Conservation (phyloP, 2,329 filamentous ascomycete species). For the Penicillium sp. region DNA sequence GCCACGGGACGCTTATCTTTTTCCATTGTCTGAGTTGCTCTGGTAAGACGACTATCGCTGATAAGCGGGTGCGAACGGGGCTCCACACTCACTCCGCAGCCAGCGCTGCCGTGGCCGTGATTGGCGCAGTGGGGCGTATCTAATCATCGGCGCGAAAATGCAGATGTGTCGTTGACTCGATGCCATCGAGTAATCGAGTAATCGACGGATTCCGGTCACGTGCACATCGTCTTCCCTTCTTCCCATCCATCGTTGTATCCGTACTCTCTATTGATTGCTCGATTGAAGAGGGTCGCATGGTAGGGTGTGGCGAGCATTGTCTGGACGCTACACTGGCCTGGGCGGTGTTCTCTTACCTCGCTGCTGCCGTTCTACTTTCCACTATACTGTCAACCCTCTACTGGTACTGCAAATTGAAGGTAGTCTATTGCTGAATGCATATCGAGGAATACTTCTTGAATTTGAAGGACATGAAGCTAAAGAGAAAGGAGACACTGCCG, state of each 20-base stretch:
- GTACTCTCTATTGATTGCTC: neutral
- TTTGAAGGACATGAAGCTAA: slow-evolving; percentile 1
- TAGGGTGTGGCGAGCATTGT: too few species aligned
- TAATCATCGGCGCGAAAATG: slow-evolving; percentile 17
- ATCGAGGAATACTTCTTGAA: neutral
- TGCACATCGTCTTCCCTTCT: neutral
- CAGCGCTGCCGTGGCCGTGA: neutral
- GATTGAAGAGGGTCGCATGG: too few species aligned
- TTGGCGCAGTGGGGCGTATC: slow-evolving; percentile 22
- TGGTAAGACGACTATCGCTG: slow-evolving; percentile 17
- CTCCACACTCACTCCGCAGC: slow-evolving; percentile 26
- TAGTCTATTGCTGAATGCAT: neutral
- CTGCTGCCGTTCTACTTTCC: neutral
- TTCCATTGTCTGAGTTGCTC: slow-evolving; percentile 19
- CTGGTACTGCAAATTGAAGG: neutral
- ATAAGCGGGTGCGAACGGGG: slow-evolving; percentile 13
- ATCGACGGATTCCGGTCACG: slow-evolving; percentile 9
- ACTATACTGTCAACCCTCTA: neutral
- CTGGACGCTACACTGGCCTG: neutral
- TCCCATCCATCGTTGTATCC: neutral
- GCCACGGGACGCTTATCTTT: slow-evolving; percentile 12
- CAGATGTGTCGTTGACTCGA: slow-evolving; percentile 30
- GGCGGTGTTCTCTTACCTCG: neutral
- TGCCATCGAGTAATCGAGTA: slow-evolving; percentile 41
- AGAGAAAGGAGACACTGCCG: neutral